These are phyloP conservation scores for Botrytis byssoidea DNA, from an alignment of 2,329 filamentous ascomycete genomes.

Conservation along the genomic window DNA sequence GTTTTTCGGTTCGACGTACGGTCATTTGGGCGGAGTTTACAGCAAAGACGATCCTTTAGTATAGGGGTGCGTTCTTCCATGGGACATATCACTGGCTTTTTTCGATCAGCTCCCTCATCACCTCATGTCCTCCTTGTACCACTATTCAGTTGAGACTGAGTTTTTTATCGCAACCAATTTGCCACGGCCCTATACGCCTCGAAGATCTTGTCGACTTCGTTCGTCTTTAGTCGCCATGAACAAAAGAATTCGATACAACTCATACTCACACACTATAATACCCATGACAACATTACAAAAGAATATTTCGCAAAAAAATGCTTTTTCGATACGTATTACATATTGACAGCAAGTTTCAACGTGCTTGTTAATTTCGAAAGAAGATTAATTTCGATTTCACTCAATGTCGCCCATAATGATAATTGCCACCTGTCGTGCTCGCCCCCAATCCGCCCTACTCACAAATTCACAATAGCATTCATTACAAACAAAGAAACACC, in stretches of 20 bases:
- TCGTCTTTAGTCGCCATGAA: slow-evolving; percentile 39
- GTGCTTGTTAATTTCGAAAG: slow-evolving; percentile 34
- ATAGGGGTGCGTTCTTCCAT: slow-evolving; percentile 36
- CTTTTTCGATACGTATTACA: slow-evolving; percentile 24
- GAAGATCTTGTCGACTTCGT: slow-evolving; percentile 37
- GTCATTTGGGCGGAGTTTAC: slow-evolving; percentile 37
- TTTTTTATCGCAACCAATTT: slow-evolving; percentile 31
- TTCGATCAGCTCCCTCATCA: slow-evolving; percentile 39
- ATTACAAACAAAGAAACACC: slow-evolving; percentile 16
- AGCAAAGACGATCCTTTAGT: slow-evolving; percentile 33
- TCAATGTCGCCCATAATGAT: slow-evolving; percentile 26
- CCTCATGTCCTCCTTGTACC: slow-evolving; percentile 40
- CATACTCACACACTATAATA: slow-evolving; percentile 34
- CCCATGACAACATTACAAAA: slow-evolving; percentile 33
- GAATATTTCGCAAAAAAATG: slow-evolving; percentile 18
- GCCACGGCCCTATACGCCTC: slow-evolving; percentile 36
- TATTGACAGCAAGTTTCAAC: slow-evolving; percentile 36
- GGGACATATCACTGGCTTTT: slow-evolving; percentile 39
- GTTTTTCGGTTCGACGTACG: slow-evolving; percentile 38
- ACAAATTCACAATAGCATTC: slow-evolving; percentile 15
- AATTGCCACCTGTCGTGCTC: slow-evolving; percentile 30
- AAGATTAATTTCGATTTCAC: slow-evolving; percentile 19
- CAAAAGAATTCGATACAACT: slow-evolving; percentile 36
- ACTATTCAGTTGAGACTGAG: slow-evolving; percentile 40
- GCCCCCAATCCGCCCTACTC: slow-evolving; percentile 22